Evolutionary conservation across 306 rosid species (phyloP), one percentile per base, ranked within the genome.

Genomic region (Quercus engelmannii): DNA sequence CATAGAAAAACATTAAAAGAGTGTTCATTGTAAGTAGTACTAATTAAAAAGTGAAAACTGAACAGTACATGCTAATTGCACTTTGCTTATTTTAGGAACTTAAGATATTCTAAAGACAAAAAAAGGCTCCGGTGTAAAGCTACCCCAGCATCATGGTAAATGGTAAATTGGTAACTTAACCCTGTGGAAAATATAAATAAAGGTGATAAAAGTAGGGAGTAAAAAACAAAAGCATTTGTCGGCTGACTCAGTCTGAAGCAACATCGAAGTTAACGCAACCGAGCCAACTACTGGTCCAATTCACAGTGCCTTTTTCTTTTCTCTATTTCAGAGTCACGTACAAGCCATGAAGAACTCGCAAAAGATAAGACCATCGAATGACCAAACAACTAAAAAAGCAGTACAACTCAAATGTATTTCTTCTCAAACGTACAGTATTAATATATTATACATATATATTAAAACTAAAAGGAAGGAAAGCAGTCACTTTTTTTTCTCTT

Each of bases 251-350:
- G 46, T 38, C 74, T 58, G 56, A 64, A 78, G 78, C 58, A 79
- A 75, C 81, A 67, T 82, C 83, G 79, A 82, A 78, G 35, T 81
- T 75, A 76, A 78, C 85, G 81, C 83, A 72, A 79, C 83, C 71
- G 25, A 71, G 10, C 25, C 52, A 77, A 21, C 25, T 4, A 55
- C 41, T 23, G 31, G 59, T n/a, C 12, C 30, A 69, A 55, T 63
- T 55, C 70, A 80, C 76, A 65, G n/a, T 59, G 75, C 62, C 61
- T 38, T 19, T 28, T 28, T 56, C 43, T 4, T 51, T 51, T 80
- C 55, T 67, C 75, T 43, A 21, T 76, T 33, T 31, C 54, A 41
- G 55, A 26, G 41, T 73, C 79, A 84, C 74, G 58, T 31, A 71
- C 15, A 17, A 62, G 30, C 76, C 74, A 78, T 69, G 54, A 56